Percentiles rank a stretch among this genome's conserved stretches.
Evolutionary conservation across 1,139 yeast genomes (phyloP).

Genomic region (Neolecta irregularis): DNA sequence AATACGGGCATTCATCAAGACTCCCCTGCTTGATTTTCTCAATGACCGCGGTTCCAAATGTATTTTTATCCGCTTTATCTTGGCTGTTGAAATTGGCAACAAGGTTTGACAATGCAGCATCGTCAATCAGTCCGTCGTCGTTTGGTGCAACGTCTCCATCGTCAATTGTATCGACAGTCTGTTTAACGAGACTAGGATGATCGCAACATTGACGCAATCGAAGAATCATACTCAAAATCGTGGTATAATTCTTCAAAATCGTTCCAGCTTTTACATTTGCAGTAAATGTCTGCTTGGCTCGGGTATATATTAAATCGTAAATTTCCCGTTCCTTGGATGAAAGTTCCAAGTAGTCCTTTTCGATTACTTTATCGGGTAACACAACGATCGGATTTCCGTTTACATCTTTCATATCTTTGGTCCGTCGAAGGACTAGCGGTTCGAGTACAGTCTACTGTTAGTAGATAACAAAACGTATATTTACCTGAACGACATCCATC

Average conservation of each 20-base stretch:
- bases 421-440: conserved; percentile 70
- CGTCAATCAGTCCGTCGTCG: conserved; percentile 14
- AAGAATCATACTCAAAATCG: conserved; percentile 67
- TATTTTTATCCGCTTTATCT: conserved; percentile 17
- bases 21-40: conserved; percentile 25
- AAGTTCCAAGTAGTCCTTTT: conserved; percentile 51
- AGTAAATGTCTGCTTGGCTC: conserved; percentile 56
- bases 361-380: conserved; percentile 61
- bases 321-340: conserved; percentile 49
- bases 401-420: conserved; percentile 64
- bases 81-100: conserved; percentile 16
- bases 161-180: conserved; percentile 13
- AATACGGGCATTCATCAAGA: conserved; percentile 71
- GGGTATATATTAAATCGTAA: conserved; percentile 53
- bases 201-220: conserved; percentile 81
- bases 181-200: conserved; percentile 37
- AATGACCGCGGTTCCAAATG: conserved; percentile 28
- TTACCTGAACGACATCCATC: conserved; percentile 61
- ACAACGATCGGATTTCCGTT: conserved; percentile 65
- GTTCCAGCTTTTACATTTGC: conserved; percentile 49
- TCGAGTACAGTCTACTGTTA: too few relatives aligned
- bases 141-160: conserved; percentile 8
- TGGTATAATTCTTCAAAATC: conserved; percentile 56
- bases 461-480: too few relatives aligned
- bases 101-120: conserved; percentile 18